A percentile compares a stretch with the other conserved stretches of the same genome.
Evolutionary conservation across 768 basidiomycete species (phyloP).

Genomic region (Lentinula guzmanii): DNA sequence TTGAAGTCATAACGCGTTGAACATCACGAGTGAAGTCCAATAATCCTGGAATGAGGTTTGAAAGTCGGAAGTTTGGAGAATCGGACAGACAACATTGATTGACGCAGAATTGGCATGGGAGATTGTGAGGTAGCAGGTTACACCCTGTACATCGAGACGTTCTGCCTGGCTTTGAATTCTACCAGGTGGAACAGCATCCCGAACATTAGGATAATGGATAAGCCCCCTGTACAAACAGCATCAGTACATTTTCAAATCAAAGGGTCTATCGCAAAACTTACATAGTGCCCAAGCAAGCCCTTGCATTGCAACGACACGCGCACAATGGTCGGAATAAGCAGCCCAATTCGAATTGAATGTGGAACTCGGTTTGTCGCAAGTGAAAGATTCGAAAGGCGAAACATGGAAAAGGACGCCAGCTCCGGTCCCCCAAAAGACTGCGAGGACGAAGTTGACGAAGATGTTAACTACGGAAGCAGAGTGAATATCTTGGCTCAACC

Average conservation of each 20-base stretch:
- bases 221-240: slow-evolving; percentile 14
- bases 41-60: too few species aligned
- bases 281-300: slow-evolving; percentile 24
- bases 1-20: background rate
- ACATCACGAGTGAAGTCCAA: background rate
- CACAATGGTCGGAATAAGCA: slow-evolving; percentile 19
- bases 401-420: slow-evolving; percentile 22
- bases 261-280: slow-evolving; percentile 11
- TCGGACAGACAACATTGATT: background rate
- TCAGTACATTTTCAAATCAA: background rate
- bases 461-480: slow-evolving; percentile 14
- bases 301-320: slow-evolving; percentile 20
- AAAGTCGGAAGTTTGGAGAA: background rate
- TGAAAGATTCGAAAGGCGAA: slow-evolving; percentile 20
- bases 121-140: background rate
- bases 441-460: slow-evolving; percentile 20
- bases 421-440: slow-evolving; percentile 27
- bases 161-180: slow-evolving; percentile 15
- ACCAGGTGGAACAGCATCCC: slow-evolving; percentile 23
- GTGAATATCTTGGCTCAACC: background rate
- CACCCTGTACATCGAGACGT: slow-evolving; percentile 16
- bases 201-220: slow-evolving; percentile 21
- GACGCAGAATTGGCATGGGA: background rate
- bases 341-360: slow-evolving; percentile 19
- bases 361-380: slow-evolving; percentile 12